Conservation (phyloP, 768 basidiomycete genomes). For the Agaricus sinodeliciosus region DNA sequence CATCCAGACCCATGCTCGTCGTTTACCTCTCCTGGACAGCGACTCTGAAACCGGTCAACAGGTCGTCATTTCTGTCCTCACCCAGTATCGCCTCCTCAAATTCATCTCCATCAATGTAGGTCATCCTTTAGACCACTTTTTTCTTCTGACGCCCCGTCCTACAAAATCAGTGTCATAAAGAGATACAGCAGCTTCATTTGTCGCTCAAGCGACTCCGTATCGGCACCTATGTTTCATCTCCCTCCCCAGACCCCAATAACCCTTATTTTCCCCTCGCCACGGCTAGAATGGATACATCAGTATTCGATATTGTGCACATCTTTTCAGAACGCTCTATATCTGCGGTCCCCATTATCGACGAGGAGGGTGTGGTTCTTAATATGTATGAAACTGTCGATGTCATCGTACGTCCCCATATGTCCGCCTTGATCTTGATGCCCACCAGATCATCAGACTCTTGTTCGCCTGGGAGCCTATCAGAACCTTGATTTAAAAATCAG, state of each 20-base stretch:
- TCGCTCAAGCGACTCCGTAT: constrained; percentile 84
- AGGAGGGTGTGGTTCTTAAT: constrained; percentile 89
- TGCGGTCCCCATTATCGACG: constrained; percentile 93
- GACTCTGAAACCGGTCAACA: constrained; percentile 94
- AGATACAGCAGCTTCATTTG: constrained; percentile 74
- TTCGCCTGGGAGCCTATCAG: constrained; percentile 90
- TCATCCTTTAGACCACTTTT: constrained; percentile 13
- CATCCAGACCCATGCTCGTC: constrained; percentile 92
- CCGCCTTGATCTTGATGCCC: constrained; percentile 1
- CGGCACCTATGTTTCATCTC: constrained; percentile 79
- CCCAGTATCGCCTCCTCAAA: constrained; percentile 96
- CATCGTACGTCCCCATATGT: constrained; percentile 55
- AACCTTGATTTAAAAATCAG: constrained; percentile 92
- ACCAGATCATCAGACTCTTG: constrained; percentile 66
- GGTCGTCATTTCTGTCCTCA: constrained; percentile 91
- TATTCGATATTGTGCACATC: constrained; percentile 98
- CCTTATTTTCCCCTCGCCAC: constrained; percentile 90
- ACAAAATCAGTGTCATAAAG: constrained; percentile 65
- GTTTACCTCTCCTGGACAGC: constrained; percentile 87
- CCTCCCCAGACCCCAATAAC: constrained; percentile 43
- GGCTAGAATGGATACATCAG: constrained; percentile 83
- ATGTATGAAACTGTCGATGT: constrained; percentile 99
- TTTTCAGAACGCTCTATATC: constrained; percentile 94
- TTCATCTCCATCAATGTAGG: constrained; percentile 95
- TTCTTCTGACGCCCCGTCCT: constrained; percentile 6